phyloP scores from a whole-genome alignment of 2,329 filamentous ascomycete species.

The Myriangium duriaei region DNA sequence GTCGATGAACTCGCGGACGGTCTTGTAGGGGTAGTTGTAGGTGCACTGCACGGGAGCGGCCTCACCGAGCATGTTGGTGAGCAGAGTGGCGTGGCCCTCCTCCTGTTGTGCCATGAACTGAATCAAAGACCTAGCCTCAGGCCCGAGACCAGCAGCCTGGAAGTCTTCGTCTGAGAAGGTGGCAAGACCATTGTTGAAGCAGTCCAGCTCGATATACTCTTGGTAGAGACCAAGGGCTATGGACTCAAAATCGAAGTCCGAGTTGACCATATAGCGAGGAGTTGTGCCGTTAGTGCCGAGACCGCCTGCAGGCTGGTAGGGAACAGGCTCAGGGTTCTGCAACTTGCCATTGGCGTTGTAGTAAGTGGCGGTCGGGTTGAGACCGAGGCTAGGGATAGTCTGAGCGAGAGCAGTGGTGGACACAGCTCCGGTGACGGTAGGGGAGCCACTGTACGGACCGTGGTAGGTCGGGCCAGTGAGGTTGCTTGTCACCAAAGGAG shows the following conservation, averaged over 20 bases:
- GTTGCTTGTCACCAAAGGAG: slow-evolving; percentile 30
- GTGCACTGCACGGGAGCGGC: slow-evolving; percentile 60
- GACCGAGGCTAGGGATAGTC: slow-evolving; percentile 45
- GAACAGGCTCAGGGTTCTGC: slow-evolving; percentile 53
- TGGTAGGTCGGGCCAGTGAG: slow-evolving; percentile 52
- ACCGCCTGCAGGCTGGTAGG: slow-evolving; percentile 58
- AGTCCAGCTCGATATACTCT: slow-evolving; percentile 74
- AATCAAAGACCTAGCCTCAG: slow-evolving; percentile 58
- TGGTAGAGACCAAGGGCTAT: slow-evolving; percentile 63
- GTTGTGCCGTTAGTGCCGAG: slow-evolving; percentile 64
- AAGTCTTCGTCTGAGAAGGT: slow-evolving; percentile 60
- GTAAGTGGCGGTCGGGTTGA: slow-evolving; percentile 45
- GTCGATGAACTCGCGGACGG: slow-evolving; percentile 65
- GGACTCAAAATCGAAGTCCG: slow-evolving; percentile 74
- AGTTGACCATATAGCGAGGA: slow-evolving; percentile 64
- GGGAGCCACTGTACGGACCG: slow-evolving; percentile 52
- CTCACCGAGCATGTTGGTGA: slow-evolving; percentile 65
- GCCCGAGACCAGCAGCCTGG: slow-evolving; percentile 50
- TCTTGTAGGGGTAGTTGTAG: slow-evolving; percentile 69
- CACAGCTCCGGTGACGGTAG: slow-evolving; percentile 59
- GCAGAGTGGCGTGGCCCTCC: slow-evolving; percentile 60
- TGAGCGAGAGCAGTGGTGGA: slow-evolving; percentile 44
- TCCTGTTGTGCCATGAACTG: slow-evolving; percentile 70
- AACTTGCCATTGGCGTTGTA: slow-evolving; percentile 63
- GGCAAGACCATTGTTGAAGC: slow-evolving; percentile 65